A percentile compares a stretch with the other conserved stretches of the same genome.
Conservation (phyloP, 2,329 filamentous ascomycete genomes). For the Chrysosphaeria jannelii region DNA sequence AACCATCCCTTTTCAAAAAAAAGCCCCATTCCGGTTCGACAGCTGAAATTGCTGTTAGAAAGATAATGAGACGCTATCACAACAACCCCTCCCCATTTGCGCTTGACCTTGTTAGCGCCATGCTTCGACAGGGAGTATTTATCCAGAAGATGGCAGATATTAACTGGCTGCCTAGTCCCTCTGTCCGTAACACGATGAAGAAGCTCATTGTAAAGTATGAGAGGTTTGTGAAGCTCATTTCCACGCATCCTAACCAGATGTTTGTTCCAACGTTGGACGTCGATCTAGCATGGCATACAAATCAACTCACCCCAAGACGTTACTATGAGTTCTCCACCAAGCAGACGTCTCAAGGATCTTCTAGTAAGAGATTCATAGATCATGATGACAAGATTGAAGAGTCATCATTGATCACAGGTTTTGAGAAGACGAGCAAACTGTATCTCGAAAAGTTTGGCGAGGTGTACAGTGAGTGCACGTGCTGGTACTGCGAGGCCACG, state of each 20-base stretch:
- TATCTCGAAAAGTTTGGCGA: constrained; percentile 37
- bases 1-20: constrained; percentile 19
- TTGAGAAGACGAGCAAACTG: constrained; percentile 39
- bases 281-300: constrained; percentile 54
- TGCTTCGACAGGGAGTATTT: constrained; percentile 36
- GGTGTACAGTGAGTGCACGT: constrained; percentile 49
- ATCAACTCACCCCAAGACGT: constrained; percentile 32
- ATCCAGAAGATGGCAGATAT: constrained; percentile 42
- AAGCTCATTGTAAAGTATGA: constrained; percentile 33
- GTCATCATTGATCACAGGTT: constrained; percentile 26
- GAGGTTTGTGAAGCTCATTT: constrained; percentile 31
- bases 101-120: constrained; percentile 32
- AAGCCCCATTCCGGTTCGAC: constrained; percentile 10
- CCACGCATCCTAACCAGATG: constrained; percentile 12
- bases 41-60: constrained; percentile 18
- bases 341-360: constrained; percentile 9
- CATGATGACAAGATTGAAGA: constrained; percentile 68
- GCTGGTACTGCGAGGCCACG: constrained; percentile 56
- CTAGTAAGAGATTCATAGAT: no score
- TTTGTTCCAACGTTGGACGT: constrained; percentile 45
- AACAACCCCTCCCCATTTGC: constrained; percentile 32
- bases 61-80: constrained; percentile 45
- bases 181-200: constrained; percentile 28
- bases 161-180: constrained; percentile 50
- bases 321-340: constrained; percentile 29